Conservation (phyloP, 2,329 filamentous ascomycete species). For the Metarhizium guizhouense region DNA sequence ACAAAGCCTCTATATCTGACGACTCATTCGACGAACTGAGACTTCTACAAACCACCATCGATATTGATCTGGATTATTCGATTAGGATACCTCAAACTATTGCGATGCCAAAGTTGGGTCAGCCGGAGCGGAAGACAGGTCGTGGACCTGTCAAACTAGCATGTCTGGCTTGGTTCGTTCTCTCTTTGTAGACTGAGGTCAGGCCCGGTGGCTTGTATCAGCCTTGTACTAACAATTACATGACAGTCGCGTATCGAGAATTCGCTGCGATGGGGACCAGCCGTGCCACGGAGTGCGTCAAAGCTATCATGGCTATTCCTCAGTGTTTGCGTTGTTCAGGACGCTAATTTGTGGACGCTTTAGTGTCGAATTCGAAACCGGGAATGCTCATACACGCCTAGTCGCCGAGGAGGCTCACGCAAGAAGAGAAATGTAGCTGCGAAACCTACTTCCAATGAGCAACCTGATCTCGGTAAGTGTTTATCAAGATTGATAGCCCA, state of each 20-base stretch:
- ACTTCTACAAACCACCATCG: neutral
- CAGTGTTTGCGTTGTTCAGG: neutral
- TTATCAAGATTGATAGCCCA: neutral
- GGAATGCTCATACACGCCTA: slow-evolving; percentile 3
- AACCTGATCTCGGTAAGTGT: neutral
- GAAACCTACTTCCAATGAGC: neutral
- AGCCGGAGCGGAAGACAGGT: neutral
- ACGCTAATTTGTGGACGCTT: neutral
- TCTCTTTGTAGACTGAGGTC: no score
- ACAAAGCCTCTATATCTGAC: neutral
- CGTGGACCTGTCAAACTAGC: slow-evolving; percentile 2
- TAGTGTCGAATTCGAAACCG: neutral
- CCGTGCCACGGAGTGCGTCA: slow-evolving; percentile 2
- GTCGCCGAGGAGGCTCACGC: slow-evolving; percentile 1
- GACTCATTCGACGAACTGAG: neutral
- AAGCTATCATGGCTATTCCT: neutral
- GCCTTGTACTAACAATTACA: neutral
- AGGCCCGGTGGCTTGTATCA: neutral
- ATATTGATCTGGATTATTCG: neutral
- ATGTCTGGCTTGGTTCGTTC: slow-evolving; percentile 1
- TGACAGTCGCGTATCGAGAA: neutral
- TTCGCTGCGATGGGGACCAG: slow-evolving; percentile 3
- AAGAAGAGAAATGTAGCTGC: neutral
- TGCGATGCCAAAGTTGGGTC: neutral
- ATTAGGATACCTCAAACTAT: neutral